These are phyloP conservation scores for Tulasnella sp. DNA, from an alignment of 768 basidiomycete genomes.

Conservation along the genomic window DNA sequence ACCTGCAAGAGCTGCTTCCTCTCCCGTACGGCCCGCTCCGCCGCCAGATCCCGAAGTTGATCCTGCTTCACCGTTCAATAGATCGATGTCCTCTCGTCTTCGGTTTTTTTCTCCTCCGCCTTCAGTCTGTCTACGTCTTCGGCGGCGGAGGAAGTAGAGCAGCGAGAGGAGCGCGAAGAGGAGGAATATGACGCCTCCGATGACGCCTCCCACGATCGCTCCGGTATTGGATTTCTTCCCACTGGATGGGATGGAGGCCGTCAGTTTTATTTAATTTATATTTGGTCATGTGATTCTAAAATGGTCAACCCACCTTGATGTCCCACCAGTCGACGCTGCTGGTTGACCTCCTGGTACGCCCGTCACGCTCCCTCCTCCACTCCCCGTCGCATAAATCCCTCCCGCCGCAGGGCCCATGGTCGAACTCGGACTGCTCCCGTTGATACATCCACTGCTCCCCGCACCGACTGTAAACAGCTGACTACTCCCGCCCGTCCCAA, in stretches of 20 bases:
- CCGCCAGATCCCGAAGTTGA: background rate
- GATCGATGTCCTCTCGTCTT: constrained; percentile 6
- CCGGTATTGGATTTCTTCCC: constrained; percentile 13
- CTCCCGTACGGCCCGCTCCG: background rate
- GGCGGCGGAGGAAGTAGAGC: constrained; percentile 16
- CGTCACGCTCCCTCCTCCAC: constrained; percentile 12
- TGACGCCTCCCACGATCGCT: constrained; percentile 14
- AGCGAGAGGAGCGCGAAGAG: background rate
- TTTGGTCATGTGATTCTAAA: no score
- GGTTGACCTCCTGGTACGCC: constrained; percentile 7
- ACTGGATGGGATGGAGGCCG: no score
- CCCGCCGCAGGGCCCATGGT: constrained; percentile 15
- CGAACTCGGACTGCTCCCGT: constrained; percentile 11
- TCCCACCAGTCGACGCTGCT: background rate
- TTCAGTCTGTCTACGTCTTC: background rate
- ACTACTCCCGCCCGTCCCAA: constrained; percentile 16
- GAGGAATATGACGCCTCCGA: constrained; percentile 12
- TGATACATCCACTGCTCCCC: constrained; percentile 14
- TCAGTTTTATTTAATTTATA: no score
- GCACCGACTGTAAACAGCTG: constrained; percentile 1
- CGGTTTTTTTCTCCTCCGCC: background rate
- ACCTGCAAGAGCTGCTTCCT: background rate
- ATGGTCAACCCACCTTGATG: background rate
- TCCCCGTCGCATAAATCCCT: constrained; percentile 16
- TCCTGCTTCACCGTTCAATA: constrained; percentile 11